Evolutionary conservation across 2,329 filamentous ascomycete species (phyloP).

Genomic region (Diaporthe vexans): DNA sequence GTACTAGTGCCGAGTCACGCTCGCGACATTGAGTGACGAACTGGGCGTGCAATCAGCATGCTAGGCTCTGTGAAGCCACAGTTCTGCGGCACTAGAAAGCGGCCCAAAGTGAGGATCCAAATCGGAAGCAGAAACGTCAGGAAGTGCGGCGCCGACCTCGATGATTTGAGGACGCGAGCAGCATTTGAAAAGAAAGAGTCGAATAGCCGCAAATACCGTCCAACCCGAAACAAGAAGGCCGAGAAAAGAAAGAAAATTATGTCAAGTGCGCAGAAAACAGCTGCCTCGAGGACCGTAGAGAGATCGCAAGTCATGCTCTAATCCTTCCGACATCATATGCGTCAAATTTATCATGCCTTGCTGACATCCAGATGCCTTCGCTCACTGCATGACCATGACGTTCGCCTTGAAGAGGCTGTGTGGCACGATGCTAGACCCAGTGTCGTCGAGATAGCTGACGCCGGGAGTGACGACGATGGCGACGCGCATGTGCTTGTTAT

Average conservation of each 20-base stretch:
- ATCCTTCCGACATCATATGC: background rate
- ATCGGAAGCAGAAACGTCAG: background rate
- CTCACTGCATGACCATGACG: slow-evolving; percentile 63
- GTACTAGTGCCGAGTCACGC: background rate
- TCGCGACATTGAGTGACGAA: background rate
- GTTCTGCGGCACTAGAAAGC: background rate
- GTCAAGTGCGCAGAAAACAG: background rate
- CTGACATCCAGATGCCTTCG: too few species aligned
- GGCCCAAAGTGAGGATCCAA: background rate
- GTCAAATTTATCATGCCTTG: background rate
- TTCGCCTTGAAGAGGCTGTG: slow-evolving; percentile 61
- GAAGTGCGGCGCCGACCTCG: background rate
- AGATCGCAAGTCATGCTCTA: background rate
- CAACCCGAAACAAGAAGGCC: background rate
- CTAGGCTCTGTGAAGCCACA: background rate
- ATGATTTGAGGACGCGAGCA: background rate
- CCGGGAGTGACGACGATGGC: slow-evolving; percentile 68
- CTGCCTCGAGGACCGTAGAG: background rate
- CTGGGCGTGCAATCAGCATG: background rate
- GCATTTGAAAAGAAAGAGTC: background rate
- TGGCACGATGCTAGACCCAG: slow-evolving; percentile 58
- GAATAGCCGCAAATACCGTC: background rate
- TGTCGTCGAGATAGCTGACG: slow-evolving; percentile 68
- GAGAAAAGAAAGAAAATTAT: background rate
- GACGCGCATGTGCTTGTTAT: slow-evolving; percentile 64